A percentile compares a stretch with the other conserved stretches of the same genome.
These are phyloP conservation scores for Aspergillus sp. DNA, from an alignment of 2,329 filamentous ascomycete species.

Conservation along the genomic window DNA sequence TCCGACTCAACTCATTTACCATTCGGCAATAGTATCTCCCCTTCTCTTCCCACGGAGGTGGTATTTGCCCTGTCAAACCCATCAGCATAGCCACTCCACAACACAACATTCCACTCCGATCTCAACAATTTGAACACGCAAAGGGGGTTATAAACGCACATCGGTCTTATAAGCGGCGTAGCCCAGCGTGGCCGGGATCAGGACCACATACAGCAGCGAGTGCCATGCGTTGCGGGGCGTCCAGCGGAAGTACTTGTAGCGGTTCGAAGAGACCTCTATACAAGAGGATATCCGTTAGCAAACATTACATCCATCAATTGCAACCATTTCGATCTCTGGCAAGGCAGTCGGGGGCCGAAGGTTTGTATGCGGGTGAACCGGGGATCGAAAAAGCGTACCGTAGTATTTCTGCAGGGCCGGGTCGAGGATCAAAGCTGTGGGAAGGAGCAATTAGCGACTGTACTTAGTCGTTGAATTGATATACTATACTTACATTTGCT, in stretches of 20 bases:
- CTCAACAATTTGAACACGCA: not conserved
- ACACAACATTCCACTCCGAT: not conserved
- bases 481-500: slow-evolving; percentile 44
- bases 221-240: slow-evolving; percentile 78
- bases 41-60: slow-evolving; percentile 83
- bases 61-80: slow-evolving; percentile 70
- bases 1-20: slow-evolving; percentile 43
- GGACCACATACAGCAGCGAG: slow-evolving; percentile 72
- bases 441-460: slow-evolving; percentile 51
- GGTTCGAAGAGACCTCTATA: slow-evolving; percentile 76
- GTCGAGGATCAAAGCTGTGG: slow-evolving; percentile 44
- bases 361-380: slow-evolving; percentile 5
- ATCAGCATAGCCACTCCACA: slow-evolving; percentile 8
- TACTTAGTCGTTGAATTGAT: not conserved
- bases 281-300: slow-evolving; percentile 13
- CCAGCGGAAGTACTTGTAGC: slow-evolving; percentile 96
- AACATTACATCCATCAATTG: not conserved
- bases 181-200: slow-evolving; percentile 70
- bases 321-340: not conserved
- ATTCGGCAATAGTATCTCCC: slow-evolving; percentile 82
- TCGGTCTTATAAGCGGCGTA: slow-evolving; percentile 78
- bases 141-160: slow-evolving; percentile 61
- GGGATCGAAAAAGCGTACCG: slow-evolving; percentile 40
- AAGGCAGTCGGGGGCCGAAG: not conserved
- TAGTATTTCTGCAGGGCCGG: slow-evolving; percentile 52